Percentiles rank a stretch among this genome's conserved stretches.
These are phyloP conservation scores for Platanthera guangdongensis DNA, from an alignment of 106 monocot species.

Conservation along the genomic window DNA sequence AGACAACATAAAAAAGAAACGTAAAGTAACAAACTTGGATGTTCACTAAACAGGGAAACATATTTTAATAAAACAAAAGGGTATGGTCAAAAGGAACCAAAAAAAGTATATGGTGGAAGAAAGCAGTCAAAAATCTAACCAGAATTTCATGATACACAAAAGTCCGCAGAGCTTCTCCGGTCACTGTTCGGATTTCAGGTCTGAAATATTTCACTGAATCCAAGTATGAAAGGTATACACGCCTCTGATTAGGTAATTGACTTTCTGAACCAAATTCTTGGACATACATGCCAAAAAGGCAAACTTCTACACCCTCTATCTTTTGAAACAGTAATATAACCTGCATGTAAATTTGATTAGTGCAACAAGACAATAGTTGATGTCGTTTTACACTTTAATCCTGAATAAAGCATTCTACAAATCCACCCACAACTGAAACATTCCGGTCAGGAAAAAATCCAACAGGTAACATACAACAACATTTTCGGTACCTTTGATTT, in stretches of 20 bases:
- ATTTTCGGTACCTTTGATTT: slow-evolving; percentile 67
- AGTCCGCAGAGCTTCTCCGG: slow-evolving; percentile 81
- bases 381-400: neutral
- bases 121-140: slow-evolving; percentile 26
- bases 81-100: neutral
- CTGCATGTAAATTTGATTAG: slow-evolving; percentile 27
- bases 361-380: neutral
- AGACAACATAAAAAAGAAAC: neutral
- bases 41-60: neutral
- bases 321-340: slow-evolving; percentile 84
- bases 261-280: slow-evolving; percentile 92
- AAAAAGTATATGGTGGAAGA: neutral
- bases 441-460: neutral
- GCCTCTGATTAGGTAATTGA: slow-evolving; percentile 68
- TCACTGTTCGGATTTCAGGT: slow-evolving; percentile 69
- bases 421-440: neutral
- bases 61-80: neutral
- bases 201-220: slow-evolving; percentile 94
- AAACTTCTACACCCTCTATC: slow-evolving; percentile 95
- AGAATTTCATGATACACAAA: slow-evolving; percentile 95
- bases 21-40: neutral
- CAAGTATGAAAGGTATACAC: slow-evolving; percentile 86
- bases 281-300: slow-evolving; percentile 95
- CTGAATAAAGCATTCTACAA: neutral
- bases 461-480: neutral